These are phyloP conservation scores for Lachnellula hyalina DNA, from an alignment of 2,329 filamentous ascomycete genomes.

Conservation along the genomic window DNA sequence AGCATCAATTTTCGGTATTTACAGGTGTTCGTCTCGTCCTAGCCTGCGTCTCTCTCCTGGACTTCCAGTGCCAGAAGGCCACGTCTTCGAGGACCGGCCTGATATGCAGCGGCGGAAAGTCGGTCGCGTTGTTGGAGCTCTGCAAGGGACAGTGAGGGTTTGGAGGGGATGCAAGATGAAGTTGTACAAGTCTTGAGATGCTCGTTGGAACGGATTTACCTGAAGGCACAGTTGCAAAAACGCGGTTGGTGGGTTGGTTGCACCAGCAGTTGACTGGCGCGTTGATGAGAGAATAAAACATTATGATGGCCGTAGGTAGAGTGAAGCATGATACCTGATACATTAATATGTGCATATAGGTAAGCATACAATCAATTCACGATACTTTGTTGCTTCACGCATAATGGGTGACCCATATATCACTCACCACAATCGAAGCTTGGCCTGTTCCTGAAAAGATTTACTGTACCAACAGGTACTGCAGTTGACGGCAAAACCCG, in stretches of 20 bases:
- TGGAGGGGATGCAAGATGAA: slow-evolving; percentile 11
- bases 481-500: no score
- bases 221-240: not conserved
- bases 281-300: not conserved
- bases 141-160: slow-evolving; percentile 1
- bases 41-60: not conserved
- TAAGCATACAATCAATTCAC: no score
- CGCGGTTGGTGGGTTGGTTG: slow-evolving; percentile 3
- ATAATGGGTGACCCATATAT: no score
- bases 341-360: no score
- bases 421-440: no score
- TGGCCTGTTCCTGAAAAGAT: no score
- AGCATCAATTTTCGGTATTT: no score
- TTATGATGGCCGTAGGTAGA: not conserved
- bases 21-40: not conserved
- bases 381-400: no score
- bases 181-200: slow-evolving; percentile 12
- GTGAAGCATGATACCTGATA: not conserved
- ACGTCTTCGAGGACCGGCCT: not conserved
- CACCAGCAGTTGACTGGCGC: slow-evolving; percentile 3
- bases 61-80: not conserved
- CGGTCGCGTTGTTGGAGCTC: not conserved
- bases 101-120: not conserved
- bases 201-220: slow-evolving; percentile 2
- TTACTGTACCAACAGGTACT: no score